phyloP scores from a whole-genome alignment of 495 filamentous ascomycete species.

The Rusavskia elegans region DNA sequence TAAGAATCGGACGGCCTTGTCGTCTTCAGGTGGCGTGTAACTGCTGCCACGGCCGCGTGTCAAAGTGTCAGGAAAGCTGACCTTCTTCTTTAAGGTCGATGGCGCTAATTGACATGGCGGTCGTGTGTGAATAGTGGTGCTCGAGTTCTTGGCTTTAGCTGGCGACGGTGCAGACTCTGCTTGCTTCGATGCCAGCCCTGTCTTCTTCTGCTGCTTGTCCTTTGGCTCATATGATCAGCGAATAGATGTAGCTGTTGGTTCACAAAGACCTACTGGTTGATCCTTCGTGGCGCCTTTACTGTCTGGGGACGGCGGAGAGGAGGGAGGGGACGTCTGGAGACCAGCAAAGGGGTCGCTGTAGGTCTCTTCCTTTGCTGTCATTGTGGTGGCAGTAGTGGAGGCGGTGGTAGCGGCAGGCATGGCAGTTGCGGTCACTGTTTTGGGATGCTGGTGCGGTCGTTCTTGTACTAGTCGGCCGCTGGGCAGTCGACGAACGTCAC shows the following conservation, averaged over 20 bases:
- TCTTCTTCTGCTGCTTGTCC: too few relatives aligned
- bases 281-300: neutral
- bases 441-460: neutral
- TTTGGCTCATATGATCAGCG: too few relatives aligned
- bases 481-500: neutral
- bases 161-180: too few relatives aligned
- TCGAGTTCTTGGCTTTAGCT: too few relatives aligned
- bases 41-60: neutral
- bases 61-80: neutral
- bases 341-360: neutral
- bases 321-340: neutral
- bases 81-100: neutral
- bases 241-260: too few relatives aligned
- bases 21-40: neutral
- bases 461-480: neutral
- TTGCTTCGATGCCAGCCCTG: too few relatives aligned
- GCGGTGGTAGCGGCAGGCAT: neutral
- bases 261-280: neutral
- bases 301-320: neutral
- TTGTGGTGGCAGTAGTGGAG: neutral
- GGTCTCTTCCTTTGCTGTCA: neutral
- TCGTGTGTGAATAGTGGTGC: too few relatives aligned
- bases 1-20: neutral
- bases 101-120: neutral
- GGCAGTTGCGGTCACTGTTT: neutral